phyloP scores from a whole-genome alignment of 768 basidiomycete species.

The Tulasnella sp. region DNA sequence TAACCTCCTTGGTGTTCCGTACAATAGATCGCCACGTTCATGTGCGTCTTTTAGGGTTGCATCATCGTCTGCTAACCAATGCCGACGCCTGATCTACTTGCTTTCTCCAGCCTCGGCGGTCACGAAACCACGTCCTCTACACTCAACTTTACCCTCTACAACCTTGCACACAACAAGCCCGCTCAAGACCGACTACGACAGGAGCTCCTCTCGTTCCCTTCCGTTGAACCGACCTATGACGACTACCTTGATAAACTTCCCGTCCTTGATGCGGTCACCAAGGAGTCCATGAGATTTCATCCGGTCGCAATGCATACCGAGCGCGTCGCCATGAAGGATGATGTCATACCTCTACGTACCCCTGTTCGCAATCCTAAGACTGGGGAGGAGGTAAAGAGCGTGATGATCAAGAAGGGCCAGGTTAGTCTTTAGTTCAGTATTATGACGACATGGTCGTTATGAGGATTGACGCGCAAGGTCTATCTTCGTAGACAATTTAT shows the following conservation, averaged over 20 bases:
- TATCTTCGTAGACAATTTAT: conserved; percentile 25
- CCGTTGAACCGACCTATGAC: conserved; percentile 26
- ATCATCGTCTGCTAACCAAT: background rate
- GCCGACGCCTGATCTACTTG: background rate
- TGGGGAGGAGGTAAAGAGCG: conserved; percentile 23
- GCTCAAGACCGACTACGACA: conserved; percentile 33
- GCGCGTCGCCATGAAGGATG: conserved; percentile 34
- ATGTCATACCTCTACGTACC: conserved; percentile 34
- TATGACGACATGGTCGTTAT: background rate
- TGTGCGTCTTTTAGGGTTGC: conserved; percentile 21
- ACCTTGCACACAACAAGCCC: conserved; percentile 32
- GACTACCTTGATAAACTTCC: conserved; percentile 31
- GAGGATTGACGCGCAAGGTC: too few relatives aligned
- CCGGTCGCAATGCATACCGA: conserved; percentile 34
- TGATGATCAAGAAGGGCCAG: conserved; percentile 33
- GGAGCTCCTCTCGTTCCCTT: conserved; percentile 28
- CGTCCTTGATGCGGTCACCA: conserved; percentile 35
- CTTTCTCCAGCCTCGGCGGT: conserved; percentile 30
- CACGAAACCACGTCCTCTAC: conserved; percentile 33
- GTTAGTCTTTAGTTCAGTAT: conserved; percentile 21
- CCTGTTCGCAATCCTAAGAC: conserved; percentile 27
- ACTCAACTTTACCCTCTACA: conserved; percentile 31
- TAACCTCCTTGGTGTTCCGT: too few relatives aligned
- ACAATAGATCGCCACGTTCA: conserved; percentile 28
- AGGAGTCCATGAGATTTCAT: conserved; percentile 36